Base-by-base conservation (phyloP, 1,139 yeast species). In the Citeromyces hawaiiensis region DNA sequence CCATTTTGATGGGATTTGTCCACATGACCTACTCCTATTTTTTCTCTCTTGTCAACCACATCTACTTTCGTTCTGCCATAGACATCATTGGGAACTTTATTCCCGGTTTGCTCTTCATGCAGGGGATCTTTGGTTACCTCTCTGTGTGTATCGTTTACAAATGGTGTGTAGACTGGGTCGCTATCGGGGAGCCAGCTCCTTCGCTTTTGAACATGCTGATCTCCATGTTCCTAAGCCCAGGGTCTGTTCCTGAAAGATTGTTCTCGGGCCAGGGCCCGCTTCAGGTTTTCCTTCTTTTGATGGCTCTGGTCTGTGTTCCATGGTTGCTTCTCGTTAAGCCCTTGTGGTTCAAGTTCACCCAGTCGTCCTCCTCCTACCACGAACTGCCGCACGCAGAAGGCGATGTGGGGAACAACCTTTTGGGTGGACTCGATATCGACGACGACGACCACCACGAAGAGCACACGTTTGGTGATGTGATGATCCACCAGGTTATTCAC, bases 81-180 rank as follows among this genome's bases (percentile, higher is more conserved):
- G 91, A 83, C 54, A 70, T 82, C 37, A 54, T 80, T 42, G 93
- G 93, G 46, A 83, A 82, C 56, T 83, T 83, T 50, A 62, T 81
- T 42, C 93, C 94, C 11, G 88, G 93, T 32, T 64, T 82, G 43
- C 63, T 82, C 42, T 83, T 83, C 59, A 80, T 83, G 91, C 88
- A 80, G 56, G 79, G 85, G 40, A 82, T 83, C 41, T 82, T 83
- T 54, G 94, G 94, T 18, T 82, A 83, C 53, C 64, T 83, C 44
- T 70, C 87, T 0, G 59, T 80, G 43, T 70, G 82, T 47, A 82
- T 83, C 45, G 71, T 83, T 38, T 81, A 76, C 65, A 83, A 83
- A 57, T 83, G 94, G 94, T 64, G 76, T 17, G 72, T 76, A 43
- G 78, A 82, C 56, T 83, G 94, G 94, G 65, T 70, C 44, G 75